A percentile compares a stretch with the other conserved stretches of the same genome.
phyloP scores from a whole-genome alignment of 176 grass and related monocot species.

The Triticum turgidum region DNA sequence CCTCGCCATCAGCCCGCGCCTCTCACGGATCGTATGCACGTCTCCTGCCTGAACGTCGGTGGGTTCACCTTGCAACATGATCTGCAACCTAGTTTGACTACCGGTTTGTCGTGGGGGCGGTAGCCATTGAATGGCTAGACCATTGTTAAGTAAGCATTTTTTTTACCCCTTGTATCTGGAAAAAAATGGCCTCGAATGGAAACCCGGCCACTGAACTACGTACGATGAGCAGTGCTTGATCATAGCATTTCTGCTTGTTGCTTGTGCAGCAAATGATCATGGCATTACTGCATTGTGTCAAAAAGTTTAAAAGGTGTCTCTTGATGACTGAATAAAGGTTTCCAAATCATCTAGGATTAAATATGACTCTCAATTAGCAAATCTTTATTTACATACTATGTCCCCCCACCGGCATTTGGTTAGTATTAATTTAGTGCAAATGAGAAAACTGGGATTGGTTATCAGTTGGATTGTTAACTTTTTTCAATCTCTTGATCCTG shows the following conservation, averaged over 20 bases:
- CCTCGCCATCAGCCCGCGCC: slow-evolving; percentile 26
- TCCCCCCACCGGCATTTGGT: slow-evolving; percentile 18
- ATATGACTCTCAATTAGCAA: neutral
- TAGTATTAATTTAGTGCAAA: neutral
- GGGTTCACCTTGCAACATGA: slow-evolving; percentile 39
- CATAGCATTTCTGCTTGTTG: neutral
- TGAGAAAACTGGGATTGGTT: slow-evolving; percentile 14
- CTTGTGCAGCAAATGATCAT: neutral
- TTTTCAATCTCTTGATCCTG: slow-evolving; percentile 5
- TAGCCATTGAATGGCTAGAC: slow-evolving; percentile 29
- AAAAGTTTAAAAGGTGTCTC: neutral
- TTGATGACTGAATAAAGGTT: neutral
- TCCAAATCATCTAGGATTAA: neutral
- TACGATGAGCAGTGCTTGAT: neutral
- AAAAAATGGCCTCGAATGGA: slow-evolving; percentile 17
- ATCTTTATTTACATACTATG: neutral
- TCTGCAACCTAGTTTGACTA: slow-evolving; percentile 31
- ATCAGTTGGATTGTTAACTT: slow-evolving; percentile 6
- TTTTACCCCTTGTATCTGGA: neutral
- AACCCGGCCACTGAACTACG: neutral
- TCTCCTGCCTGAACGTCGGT: slow-evolving; percentile 72
- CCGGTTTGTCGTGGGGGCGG: slow-evolving; percentile 6
- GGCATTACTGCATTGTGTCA: neutral
- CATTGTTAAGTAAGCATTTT: slow-evolving; percentile 30
- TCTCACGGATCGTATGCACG: slow-evolving; percentile 33